Percentiles rank a stretch among this genome's conserved stretches.
Evolutionary conservation across 2,329 filamentous ascomycete species (phyloP).

Genomic region (Torrubiellomyces zombiae): DNA sequence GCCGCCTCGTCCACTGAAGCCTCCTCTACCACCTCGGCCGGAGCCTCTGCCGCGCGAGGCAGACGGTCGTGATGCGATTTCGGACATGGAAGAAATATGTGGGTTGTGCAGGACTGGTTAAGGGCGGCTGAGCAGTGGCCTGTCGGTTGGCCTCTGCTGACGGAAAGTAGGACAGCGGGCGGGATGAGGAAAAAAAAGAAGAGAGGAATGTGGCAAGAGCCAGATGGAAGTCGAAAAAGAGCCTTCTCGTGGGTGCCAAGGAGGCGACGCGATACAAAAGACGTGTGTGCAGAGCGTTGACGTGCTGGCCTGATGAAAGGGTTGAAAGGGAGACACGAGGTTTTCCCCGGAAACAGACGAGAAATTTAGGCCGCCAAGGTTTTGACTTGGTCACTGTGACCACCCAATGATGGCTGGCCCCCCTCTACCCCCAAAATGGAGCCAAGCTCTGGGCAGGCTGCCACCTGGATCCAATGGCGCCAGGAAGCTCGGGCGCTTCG

Average conservation of each 20-base stretch:
- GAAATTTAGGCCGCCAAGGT: slow-evolving; percentile 16
- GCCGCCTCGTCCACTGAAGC: slow-evolving; percentile 55
- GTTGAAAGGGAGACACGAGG: slow-evolving; percentile 17
- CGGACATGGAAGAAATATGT: slow-evolving; percentile 57
- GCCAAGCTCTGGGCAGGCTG: no score
- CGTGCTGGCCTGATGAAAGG: slow-evolving; percentile 8
- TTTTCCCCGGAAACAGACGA: slow-evolving; percentile 21
- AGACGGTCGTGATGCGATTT: slow-evolving; percentile 72
- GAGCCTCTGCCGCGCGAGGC: slow-evolving; percentile 81
- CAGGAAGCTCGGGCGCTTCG: no score
- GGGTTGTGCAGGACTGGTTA: slow-evolving; percentile 7
- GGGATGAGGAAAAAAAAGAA: slow-evolving; percentile 13
- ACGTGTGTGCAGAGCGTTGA: slow-evolving; percentile 11
- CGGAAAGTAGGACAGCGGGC: slow-evolving; percentile 16
- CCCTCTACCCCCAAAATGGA: no score
- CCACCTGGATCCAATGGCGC: no score
- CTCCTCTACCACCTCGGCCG: slow-evolving; percentile 69
- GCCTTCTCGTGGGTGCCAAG: slow-evolving; percentile 13
- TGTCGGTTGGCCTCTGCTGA: slow-evolving; percentile 22
- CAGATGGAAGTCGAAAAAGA: no score
- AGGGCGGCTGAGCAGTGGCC: slow-evolving; percentile 11
- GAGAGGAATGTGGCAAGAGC: slow-evolving; percentile 12
- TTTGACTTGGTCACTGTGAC: slow-evolving; percentile 22
- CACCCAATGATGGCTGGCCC: no score
- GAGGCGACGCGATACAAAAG: slow-evolving; percentile 14